Percentiles rank a stretch among this genome's conserved stretches.
Conservation (phyloP, 352 stramenopile species). For the Phytopythium aichiense region DNA sequence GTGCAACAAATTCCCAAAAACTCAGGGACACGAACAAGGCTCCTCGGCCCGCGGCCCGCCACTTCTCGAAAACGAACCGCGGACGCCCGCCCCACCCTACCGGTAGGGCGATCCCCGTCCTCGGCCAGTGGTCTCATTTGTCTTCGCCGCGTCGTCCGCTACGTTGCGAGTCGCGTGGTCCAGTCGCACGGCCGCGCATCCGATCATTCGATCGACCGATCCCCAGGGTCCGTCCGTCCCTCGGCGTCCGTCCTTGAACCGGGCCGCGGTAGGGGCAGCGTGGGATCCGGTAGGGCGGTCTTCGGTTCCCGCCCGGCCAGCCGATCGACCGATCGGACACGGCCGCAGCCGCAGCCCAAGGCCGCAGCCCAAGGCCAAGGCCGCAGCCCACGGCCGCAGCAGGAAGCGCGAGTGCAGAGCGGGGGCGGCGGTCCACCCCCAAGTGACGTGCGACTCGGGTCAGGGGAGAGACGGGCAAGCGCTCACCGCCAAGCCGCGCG, state of each 20-base stretch:
- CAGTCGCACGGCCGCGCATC: not conserved
- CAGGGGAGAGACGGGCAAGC: constrained; percentile 1
- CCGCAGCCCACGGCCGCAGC: no score
- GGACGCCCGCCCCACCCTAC: not conserved
- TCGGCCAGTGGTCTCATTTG: not conserved
- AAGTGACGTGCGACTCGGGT: constrained; percentile 1
- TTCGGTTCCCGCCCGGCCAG: not conserved
- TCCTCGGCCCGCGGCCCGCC: no score
- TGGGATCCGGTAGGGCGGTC: not conserved
- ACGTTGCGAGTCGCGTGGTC: not conserved
- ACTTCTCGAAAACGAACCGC: not conserved
- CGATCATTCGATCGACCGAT: no score
- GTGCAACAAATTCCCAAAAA: constrained; percentile 1
- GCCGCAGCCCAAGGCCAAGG: no score
- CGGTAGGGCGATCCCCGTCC: not conserved
- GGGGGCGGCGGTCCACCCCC: not conserved
- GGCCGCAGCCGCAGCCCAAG: not conserved
- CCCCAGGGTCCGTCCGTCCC: no score
- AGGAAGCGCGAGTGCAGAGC: constrained; percentile 1
- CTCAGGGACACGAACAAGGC: not conserved
- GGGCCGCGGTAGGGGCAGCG: not conserved
- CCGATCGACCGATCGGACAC: not conserved
- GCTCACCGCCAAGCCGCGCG: no score
- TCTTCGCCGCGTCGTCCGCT: not conserved
- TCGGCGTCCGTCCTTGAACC: not conserved